Evolutionary conservation across 441 rosid species (phyloP).

Genomic region (Croton laevigatus): DNA sequence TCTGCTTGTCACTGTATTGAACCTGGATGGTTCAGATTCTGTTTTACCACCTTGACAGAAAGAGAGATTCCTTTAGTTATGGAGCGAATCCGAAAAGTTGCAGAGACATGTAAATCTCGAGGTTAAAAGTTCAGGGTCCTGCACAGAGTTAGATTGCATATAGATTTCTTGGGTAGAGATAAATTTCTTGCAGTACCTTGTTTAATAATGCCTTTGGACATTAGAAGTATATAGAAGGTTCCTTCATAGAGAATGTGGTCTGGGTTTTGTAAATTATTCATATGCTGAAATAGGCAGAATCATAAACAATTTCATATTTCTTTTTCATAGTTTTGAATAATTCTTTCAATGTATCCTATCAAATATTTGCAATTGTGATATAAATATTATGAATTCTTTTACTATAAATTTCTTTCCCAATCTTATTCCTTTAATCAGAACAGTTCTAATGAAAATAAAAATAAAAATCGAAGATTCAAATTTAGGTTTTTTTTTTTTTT

Average conservation of each 20-base stretch:
- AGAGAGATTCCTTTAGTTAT: slow-evolving; percentile 57
- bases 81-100: slow-evolving; percentile 56
- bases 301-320: not conserved
- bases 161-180: slow-evolving; percentile 14
- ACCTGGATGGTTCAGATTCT: slow-evolving; percentile 86
- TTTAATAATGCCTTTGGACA: slow-evolving; percentile 16
- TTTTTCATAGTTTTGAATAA: slow-evolving; percentile 1
- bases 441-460: not conserved
- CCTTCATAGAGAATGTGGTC: not conserved
- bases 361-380: not conserved
- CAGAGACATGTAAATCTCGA: slow-evolving; percentile 54
- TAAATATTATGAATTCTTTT: not conserved
- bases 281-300: slow-evolving; percentile 3
- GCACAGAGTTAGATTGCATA: slow-evolving; percentile 7
- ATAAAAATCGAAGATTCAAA: not conserved
- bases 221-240: slow-evolving; percentile 12
- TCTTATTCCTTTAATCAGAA: not conserved
- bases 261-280: slow-evolving; percentile 2
- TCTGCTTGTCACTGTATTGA: slow-evolving; percentile 90
- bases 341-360: slow-evolving; percentile 16
- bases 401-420: not conserved
- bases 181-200: slow-evolving; percentile 5
- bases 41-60: slow-evolving; percentile 62
- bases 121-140: slow-evolving; percentile 41
- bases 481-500: not conserved